Conservation (phyloP, 2,329 filamentous ascomycete genomes). For the Fusarium brachygibbosum region DNA sequence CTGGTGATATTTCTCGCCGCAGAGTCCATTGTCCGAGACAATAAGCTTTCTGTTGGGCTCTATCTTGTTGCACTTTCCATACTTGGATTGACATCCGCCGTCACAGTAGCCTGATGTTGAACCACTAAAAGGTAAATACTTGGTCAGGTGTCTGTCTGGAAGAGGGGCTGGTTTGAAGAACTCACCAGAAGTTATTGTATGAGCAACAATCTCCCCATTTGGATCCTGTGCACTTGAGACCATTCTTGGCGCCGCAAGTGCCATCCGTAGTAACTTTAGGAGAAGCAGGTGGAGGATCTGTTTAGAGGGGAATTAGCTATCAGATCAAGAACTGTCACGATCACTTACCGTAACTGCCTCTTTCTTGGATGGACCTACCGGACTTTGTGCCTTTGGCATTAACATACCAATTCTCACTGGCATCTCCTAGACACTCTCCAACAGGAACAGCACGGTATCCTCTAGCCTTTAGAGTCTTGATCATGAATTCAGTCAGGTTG, state of each 20-base stretch:
- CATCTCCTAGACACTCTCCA: slow-evolving; percentile 68
- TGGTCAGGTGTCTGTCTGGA: background rate
- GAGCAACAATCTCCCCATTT: slow-evolving; percentile 57
- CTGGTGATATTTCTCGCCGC: slow-evolving; percentile 39
- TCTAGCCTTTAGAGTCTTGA: slow-evolving; percentile 55
- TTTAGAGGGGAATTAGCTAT: slow-evolving; percentile 12
- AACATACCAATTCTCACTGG: slow-evolving; percentile 65
- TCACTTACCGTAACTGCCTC: slow-evolving; percentile 4
- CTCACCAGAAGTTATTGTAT: slow-evolving; percentile 53
- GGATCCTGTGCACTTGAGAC: slow-evolving; percentile 52
- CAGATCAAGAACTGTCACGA: background rate
- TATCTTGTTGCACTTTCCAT: slow-evolving; percentile 50
- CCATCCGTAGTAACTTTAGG: slow-evolving; percentile 46
- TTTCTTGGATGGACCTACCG: slow-evolving; percentile 41
- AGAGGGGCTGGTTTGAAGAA: background rate
- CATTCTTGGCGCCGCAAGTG: slow-evolving; percentile 52
- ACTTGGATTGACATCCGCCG: slow-evolving; percentile 50
- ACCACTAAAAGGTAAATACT: background rate
- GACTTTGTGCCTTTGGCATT: slow-evolving; percentile 34
- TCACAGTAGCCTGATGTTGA: slow-evolving; percentile 48
- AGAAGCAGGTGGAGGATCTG: slow-evolving; percentile 3
- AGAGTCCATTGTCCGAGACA: slow-evolving; percentile 41
- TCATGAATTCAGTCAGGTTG: slow-evolving; percentile 59
- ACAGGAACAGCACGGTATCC: slow-evolving; percentile 65
- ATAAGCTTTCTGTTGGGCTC: slow-evolving; percentile 10